Evolutionary conservation across 176 grass and related monocot species (phyloP).

Genomic region (Raddia guianensis): DNA sequence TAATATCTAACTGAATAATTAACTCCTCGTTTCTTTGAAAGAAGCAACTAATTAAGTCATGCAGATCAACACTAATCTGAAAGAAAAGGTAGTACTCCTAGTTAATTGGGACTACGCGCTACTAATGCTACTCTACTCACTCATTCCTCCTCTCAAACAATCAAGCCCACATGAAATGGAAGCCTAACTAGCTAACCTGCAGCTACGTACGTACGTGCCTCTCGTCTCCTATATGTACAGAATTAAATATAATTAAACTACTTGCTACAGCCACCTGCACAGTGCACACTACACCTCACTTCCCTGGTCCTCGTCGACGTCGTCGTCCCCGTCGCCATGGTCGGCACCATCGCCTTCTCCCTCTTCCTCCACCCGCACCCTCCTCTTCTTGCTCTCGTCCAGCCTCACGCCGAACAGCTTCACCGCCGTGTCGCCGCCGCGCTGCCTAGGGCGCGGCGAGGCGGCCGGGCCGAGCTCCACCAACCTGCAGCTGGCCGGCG

Average conservation of each 20-base stretch:
- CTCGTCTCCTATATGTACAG: neutral
- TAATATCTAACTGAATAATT: neutral
- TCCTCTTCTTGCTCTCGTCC: slow-evolving; percentile 53
- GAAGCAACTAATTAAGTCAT: neutral
- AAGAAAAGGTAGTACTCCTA: neutral
- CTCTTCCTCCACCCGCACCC: slow-evolving; percentile 34
- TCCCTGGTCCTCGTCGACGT: slow-evolving; percentile 33
- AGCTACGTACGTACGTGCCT: neutral
- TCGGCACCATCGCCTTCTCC: slow-evolving; percentile 7
- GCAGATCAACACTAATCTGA: neutral
- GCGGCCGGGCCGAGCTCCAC: slow-evolving; percentile 38
- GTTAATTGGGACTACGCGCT: no score
- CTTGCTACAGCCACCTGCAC: neutral
- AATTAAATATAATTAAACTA: neutral
- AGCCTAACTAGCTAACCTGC: neutral
- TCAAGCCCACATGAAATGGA: neutral
- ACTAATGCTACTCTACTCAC: neutral
- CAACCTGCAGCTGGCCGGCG: slow-evolving; percentile 28
- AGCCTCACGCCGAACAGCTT: slow-evolving; percentile 77
- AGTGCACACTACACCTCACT: slow-evolving; percentile 16
- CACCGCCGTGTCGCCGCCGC: slow-evolving; percentile 28
- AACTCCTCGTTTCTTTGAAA: neutral
- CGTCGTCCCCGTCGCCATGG: neutral
- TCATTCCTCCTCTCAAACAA: neutral
- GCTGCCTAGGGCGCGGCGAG: neutral